Conservation (phyloP, 441 rosid species). For the Pelargonium australe region DNA sequence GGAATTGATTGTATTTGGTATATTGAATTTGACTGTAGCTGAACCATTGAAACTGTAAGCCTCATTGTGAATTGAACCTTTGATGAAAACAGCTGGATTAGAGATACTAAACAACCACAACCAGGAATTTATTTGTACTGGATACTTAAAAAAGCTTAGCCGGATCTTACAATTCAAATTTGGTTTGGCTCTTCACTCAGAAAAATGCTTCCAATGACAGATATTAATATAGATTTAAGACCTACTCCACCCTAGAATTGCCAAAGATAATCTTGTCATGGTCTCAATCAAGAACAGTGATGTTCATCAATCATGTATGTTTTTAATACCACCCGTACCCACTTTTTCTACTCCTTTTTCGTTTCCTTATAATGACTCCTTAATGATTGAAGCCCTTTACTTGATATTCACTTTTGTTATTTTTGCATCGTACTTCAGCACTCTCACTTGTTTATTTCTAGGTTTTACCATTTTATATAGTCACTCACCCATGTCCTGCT, state of each 20-base stretch:
- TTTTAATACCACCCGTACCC: background rate
- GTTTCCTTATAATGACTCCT: background rate
- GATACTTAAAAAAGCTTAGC: background rate
- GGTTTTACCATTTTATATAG: too few relatives aligned
- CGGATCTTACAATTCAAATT: background rate
- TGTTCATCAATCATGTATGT: conserved; percentile 1
- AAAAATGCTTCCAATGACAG: background rate
- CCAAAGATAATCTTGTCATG: background rate
- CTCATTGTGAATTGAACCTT: background rate
- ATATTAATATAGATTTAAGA: too few relatives aligned
- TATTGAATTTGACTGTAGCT: too few relatives aligned
- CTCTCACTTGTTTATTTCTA: background rate
- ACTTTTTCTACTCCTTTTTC: background rate
- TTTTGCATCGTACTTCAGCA: background rate
- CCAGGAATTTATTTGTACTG: background rate
- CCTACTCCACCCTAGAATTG: background rate
- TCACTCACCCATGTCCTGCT: too few relatives aligned
- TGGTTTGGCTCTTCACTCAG: background rate
- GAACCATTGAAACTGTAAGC: too few relatives aligned
- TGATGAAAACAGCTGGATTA: background rate
- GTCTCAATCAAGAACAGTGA: background rate
- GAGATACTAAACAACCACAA: background rate
- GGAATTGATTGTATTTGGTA: too few relatives aligned
- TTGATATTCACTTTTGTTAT: background rate
- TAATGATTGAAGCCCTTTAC: background rate